Evolutionary conservation across 306 rosid species (phyloP), one percentile per base, ranked within the genome.

Genomic region (Pyrus pyrifolia): DNA sequence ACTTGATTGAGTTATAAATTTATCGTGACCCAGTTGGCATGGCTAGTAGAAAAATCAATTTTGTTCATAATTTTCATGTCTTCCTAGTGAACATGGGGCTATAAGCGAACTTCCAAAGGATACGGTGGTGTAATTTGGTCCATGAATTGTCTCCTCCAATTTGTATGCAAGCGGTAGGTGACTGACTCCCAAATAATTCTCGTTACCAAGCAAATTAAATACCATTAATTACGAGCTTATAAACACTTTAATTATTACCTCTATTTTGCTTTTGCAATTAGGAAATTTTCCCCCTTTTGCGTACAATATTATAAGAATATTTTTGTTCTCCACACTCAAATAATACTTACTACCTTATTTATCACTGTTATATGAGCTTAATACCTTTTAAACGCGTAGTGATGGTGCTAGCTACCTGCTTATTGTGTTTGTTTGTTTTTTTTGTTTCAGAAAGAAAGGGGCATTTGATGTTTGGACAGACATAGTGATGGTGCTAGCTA

Each of bases 271-370:
- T 49, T 46, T 58, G 45, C 18, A 25, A 11, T 52, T 4, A 74
- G 74, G 65, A 72, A 45, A 84, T 49, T 74, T 76, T 82, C 15
- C 19, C 19, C 53, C 53, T 4, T 46, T 46, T 46, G 53, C 15
- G 7, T 14, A 46, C 53, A 46, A 33, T 31, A 31, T 30, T 30
- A 30, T 30, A 30, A 4, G 31, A 30, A 30, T 30, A 30, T 30
- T 30, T 4, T 30, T 30, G 31, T 30, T 30, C 31, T 30, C 31
- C 4, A 30, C 31, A 30, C 31, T 30, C 31, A 30, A 1, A 0
- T 33, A 1, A 33, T 33, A 0, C 0, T 33, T 7, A 33, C 0
- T 33, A 33, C 8, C 0, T 33, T 33, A 33, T 33, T 33, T 33
- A 33, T 33, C 38, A 33, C 2, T 0, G 38, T 33, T 33, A 33